Evolutionary conservation across 2,329 filamentous ascomycete species (phyloP).

Genomic region (Phialocephala sp.): DNA sequence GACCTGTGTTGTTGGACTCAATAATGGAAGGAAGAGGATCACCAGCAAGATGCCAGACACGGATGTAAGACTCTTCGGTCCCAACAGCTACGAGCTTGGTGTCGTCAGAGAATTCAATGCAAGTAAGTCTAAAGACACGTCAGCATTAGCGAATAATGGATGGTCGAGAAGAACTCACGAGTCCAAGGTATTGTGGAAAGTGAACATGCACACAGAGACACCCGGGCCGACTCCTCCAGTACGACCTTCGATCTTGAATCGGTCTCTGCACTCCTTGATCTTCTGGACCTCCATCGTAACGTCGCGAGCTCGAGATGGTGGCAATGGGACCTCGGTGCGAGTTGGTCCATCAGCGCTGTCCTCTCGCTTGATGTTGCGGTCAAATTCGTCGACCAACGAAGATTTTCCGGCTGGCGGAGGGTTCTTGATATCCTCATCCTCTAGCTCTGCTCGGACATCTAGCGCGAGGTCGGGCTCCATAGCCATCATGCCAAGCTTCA

Average conservation of each 20-base stretch:
- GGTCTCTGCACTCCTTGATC: conserved; percentile 88
- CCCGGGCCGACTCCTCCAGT: conserved; percentile 83
- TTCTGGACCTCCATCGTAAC: conserved; percentile 94
- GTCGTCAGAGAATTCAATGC: conserved; percentile 94
- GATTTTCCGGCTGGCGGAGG: conserved; percentile 73
- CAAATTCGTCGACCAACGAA: conserved; percentile 86
- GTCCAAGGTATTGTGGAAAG: conserved; percentile 95
- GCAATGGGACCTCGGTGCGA: conserved; percentile 81
- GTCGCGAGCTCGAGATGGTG: conserved; percentile 85
- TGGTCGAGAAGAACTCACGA: conserved; percentile 61
- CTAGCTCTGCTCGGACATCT: conserved; percentile 85
- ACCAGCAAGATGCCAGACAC: conserved; percentile 90
- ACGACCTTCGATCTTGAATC: conserved; percentile 84
- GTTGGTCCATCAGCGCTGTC: conserved; percentile 84
- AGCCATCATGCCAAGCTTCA: conserved; percentile 82
- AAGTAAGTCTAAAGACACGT: conserved; percentile 70
- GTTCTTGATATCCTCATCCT: conserved; percentile 80
- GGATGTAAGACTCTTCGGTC: conserved; percentile 93
- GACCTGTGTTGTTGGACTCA: conserved; percentile 60
- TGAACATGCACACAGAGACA: conserved; percentile 95
- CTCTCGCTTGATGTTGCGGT: conserved; percentile 86
- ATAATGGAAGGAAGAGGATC: conserved; percentile 75
- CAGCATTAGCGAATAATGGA: conserved; percentile 10
- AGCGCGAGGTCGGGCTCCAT: conserved; percentile 83
- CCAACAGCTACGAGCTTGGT: conserved; percentile 85